phyloP scores from a whole-genome alignment of 2,329 filamentous ascomycete genomes.

The Penicillium rolfsii region DNA sequence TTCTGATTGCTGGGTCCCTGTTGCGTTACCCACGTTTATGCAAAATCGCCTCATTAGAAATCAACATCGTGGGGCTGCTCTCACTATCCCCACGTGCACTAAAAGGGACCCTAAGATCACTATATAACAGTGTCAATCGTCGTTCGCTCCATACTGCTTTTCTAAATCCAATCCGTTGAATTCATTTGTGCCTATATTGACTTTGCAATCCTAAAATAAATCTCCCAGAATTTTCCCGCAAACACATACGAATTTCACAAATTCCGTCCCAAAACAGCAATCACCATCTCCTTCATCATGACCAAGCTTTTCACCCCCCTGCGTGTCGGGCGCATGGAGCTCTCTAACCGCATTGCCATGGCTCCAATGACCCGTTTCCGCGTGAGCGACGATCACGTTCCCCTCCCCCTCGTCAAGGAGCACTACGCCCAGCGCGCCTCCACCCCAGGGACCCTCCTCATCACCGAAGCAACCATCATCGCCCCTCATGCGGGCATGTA shows the following conservation, averaged over 20 bases:
- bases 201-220: not conserved
- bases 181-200: not conserved
- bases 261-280: not conserved
- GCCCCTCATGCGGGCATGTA: constrained; percentile 53
- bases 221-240: not conserved
- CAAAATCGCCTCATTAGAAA: not conserved
- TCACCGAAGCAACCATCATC: constrained; percentile 62
- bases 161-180: not conserved
- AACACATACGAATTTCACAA: not conserved
- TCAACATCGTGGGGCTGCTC: not conserved
- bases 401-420: constrained; percentile 49
- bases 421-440: constrained; percentile 60
- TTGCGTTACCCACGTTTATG: not conserved
- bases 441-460: constrained; percentile 59
- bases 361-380: constrained; percentile 62
- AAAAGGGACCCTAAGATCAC: not conserved
- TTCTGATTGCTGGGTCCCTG: not conserved
- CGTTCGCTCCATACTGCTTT: not conserved
- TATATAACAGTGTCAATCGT: not conserved
- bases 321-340: constrained; percentile 44
- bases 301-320: constrained; percentile 44
- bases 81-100: not conserved
- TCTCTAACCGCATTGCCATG: constrained; percentile 57
- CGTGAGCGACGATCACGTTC: constrained; percentile 54
- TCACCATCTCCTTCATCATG: constrained; percentile 19